Base-by-base conservation (phyloP, 192 early-diverging fungal genomes). In the Entomortierella lignicola region DNA sequence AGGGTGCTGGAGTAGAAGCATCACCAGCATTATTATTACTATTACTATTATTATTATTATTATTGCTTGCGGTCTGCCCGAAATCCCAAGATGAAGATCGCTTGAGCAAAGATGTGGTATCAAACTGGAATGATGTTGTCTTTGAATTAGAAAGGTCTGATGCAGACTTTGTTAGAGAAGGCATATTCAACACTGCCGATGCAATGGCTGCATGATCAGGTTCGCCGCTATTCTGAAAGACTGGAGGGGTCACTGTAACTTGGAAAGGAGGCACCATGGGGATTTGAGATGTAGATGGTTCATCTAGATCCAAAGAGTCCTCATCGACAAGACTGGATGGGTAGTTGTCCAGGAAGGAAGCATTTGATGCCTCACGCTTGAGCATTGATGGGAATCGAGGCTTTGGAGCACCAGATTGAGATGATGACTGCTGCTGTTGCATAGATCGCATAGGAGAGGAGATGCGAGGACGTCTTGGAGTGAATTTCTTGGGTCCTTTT, bases 291-390 rank as follows among this genome's bases (percentile, higher is more conserved):
- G 44, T 11, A 15, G 44, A 47, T 47, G 44, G 44, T 20, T 47
- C 44, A 4, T 47, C 44, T 6, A 42, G 39, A 10, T n/a, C n/a
- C n/a, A n/a, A n/a, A n/a, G n/a, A n/a, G 34, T 37, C 34, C 4
- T 37, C 34, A 37, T 4, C 34, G 10, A 39, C 61, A 2, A 72
- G 61, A 17, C 70, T 63, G 20, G 60, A 58, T 18, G 70, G 70
- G 61, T 72, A 72, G 26, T 53, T 44, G 55, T 72, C 60, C 42
- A 72, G 12, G 32, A 72, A 72, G 31, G 70, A 72, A 26, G 60
- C 70, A 29, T 72, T 72, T 2, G 70, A 72, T 21, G 60, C 70
- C 43, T 72, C 70, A 13, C 70, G 70, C 23, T 60, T 60, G n/a
- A 72, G 34, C 70, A 72, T 72, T 17, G 70, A 53, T 32, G 60